These are phyloP conservation scores for Apium graveolens DNA, from an alignment of 129 eudicot genomes.

Conservation along the genomic window DNA sequence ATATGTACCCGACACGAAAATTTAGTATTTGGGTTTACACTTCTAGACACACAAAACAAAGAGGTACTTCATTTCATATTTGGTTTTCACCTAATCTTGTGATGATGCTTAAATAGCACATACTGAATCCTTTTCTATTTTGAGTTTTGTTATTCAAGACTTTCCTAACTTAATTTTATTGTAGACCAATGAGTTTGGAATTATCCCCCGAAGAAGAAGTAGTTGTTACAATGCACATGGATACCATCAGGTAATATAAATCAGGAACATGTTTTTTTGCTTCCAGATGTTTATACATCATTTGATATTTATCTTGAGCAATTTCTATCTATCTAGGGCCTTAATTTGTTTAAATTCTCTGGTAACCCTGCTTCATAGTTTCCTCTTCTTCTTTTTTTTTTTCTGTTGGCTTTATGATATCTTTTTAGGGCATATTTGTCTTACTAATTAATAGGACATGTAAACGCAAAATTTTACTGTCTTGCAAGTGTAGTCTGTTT, in stretches of 20 bases:
- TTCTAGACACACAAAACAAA: not conserved
- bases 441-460: not conserved
- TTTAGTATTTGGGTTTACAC: not conserved
- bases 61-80: not conserved
- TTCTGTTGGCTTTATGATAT: not conserved
- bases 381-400: not conserved
- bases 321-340: not conserved
- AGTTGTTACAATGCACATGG: slow-evolving; percentile 79
- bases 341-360: not conserved
- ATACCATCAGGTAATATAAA: slow-evolving; percentile 55
- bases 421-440: not conserved
- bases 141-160: not conserved
- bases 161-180: slow-evolving; percentile 6
- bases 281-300: not conserved
- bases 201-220: slow-evolving; percentile 90
- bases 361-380: not conserved
- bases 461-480: not conserved
- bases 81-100: not conserved
- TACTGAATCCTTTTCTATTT: not conserved
- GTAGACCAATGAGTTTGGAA: slow-evolving; percentile 65
- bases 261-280: not conserved
- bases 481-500: not conserved
- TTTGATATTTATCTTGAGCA: not conserved
- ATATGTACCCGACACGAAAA: not conserved
- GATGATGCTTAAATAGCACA: not conserved